phyloP scores from a whole-genome alignment of 2,329 filamentous ascomycete species.

The Hypoxylon sp. region DNA sequence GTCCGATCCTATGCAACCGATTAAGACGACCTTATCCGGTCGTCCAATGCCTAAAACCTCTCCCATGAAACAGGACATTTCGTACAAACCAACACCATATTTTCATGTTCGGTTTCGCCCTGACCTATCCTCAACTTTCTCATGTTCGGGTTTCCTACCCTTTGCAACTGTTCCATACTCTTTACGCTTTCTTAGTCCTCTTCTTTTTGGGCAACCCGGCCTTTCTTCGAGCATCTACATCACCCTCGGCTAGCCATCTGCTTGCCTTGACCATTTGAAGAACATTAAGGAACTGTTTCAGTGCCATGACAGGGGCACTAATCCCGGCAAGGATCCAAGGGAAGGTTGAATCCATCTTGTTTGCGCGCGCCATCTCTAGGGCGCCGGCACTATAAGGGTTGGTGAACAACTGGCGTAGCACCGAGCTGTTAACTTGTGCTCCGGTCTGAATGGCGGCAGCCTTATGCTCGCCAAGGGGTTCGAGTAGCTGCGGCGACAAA shows the following conservation, averaged over 20 bases:
- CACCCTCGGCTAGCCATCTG: constrained; percentile 93
- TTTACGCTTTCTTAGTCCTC: constrained; percentile 41
- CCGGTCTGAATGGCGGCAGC: constrained; percentile 72
- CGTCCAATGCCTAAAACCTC: constrained; percentile 23
- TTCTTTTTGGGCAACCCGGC: constrained; percentile 66
- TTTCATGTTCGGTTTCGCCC: constrained; percentile 9
- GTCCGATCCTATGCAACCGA: constrained; percentile 41
- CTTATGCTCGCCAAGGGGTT: constrained; percentile 69
- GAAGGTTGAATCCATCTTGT: constrained; percentile 85
- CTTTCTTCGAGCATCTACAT: constrained; percentile 74
- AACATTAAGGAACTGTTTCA: constrained; percentile 95
- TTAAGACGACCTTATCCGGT: constrained; percentile 29
- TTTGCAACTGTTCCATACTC: neutral
- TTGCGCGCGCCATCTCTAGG: constrained; percentile 91
- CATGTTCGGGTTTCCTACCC: neutral
- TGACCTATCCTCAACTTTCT: neutral
- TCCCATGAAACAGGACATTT: constrained; percentile 31
- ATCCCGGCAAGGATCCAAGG: constrained; percentile 82
- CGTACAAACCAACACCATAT: constrained; percentile 34
- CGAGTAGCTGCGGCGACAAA: constrained; percentile 86
- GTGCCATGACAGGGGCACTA: constrained; percentile 87
- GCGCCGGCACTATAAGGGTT: constrained; percentile 94
- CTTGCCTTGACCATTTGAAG: constrained; percentile 95
- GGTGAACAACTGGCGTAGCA: constrained; percentile 82
- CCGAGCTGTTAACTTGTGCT: constrained; percentile 77